phyloP scores from a whole-genome alignment of 2,329 filamentous ascomycete species.

The Monilinia fructigena region DNA sequence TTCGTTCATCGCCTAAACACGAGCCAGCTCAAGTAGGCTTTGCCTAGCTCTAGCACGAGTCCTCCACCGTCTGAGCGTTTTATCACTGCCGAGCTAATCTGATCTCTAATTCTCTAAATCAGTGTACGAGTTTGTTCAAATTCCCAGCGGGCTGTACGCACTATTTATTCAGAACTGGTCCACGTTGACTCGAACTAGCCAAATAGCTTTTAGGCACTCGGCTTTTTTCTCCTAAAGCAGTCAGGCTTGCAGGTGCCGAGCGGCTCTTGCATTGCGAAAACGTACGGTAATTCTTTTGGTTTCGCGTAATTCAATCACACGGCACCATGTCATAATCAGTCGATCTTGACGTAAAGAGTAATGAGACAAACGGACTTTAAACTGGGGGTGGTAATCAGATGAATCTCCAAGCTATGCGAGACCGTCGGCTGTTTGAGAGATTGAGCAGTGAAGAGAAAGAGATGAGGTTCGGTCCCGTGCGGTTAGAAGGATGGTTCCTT shows the following conservation, averaged over 20 bases:
- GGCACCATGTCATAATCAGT: neutral
- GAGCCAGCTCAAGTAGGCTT: too few relatives aligned
- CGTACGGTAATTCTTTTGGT: neutral
- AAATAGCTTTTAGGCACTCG: neutral
- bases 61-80: neutral
- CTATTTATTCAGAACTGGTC: neutral
- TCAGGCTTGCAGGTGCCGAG: slow-evolving; percentile 8
- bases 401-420: neutral
- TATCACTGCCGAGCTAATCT: slow-evolving; percentile 13
- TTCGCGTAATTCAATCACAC: neutral
- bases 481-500: neutral
- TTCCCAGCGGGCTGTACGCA: slow-evolving; percentile 2
- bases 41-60: neutral
- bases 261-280: slow-evolving; percentile 3
- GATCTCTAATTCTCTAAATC: neutral
- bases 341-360: slow-evolving; percentile 15
- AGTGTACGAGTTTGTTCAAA: neutral
- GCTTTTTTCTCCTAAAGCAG: neutral
- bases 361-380: neutral
- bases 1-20: neutral
- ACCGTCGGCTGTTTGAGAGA: neutral
- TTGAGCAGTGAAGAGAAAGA: slow-evolving; percentile 1
- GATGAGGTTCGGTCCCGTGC: neutral
- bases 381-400: slow-evolving; percentile 5
- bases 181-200: neutral